phyloP scores from a whole-genome alignment of 164 flowering plant species.

The Aristolochia contorta region DNA sequence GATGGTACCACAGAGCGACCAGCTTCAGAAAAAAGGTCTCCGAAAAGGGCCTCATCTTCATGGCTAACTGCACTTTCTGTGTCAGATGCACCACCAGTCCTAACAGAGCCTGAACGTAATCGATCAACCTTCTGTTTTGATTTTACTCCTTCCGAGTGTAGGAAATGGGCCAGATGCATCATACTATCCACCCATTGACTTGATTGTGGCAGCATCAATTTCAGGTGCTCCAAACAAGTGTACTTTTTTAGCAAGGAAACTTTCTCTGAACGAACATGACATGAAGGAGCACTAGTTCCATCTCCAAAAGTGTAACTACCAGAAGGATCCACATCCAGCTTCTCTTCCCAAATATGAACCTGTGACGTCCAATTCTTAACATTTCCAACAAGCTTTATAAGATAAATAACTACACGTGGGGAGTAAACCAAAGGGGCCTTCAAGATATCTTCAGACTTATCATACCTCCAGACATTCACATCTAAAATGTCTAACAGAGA shows the following conservation, averaged over 20 bases:
- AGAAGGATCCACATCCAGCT: conserved; percentile 16
- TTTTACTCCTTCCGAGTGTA: conserved; percentile 77
- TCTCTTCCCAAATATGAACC: conserved; percentile 27
- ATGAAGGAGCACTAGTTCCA: conserved; percentile 26
- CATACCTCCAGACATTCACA: conserved; percentile 49
- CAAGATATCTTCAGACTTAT: conserved; percentile 25
- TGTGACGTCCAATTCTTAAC: conserved; percentile 31
- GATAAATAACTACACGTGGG: conserved; percentile 49
- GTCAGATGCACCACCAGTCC: conserved; percentile 39
- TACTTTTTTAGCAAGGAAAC: conserved; percentile 47
- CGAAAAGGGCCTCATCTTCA: conserved; percentile 98
- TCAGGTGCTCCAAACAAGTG: conserved; percentile 48
- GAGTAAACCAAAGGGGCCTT: conserved; percentile 65
- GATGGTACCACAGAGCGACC: conserved; percentile 57
- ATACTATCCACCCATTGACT: conserved; percentile 66
- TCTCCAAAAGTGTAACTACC: conserved; percentile 12
- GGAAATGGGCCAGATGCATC: conserved; percentile 60
- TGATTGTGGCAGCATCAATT: conserved; percentile 52
- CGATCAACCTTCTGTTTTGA: conserved; percentile 58
- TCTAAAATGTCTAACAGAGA: conserved; percentile 51
- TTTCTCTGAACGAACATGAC: conserved; percentile 32
- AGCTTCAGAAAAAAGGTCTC: conserved; percentile 90
- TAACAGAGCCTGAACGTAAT: conserved; percentile 40
- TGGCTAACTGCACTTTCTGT: conserved; percentile 49
- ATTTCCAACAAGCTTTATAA: conserved; percentile 62